phyloP scores from a whole-genome alignment of 306 rosid species.

The Castanea mollissima region DNA sequence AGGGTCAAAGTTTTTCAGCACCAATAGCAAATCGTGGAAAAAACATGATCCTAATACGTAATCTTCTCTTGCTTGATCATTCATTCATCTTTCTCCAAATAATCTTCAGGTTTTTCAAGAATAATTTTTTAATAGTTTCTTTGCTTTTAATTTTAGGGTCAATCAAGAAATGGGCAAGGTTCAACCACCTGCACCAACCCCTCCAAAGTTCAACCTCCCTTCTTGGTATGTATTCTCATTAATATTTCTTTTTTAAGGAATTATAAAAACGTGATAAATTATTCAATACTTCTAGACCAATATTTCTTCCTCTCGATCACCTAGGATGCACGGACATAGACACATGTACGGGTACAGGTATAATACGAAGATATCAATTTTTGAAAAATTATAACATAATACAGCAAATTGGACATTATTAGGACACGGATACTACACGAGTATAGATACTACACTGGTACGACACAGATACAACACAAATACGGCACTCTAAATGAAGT shows the following conservation, averaged over 20 bases:
- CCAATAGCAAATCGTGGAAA: slow-evolving; percentile 25
- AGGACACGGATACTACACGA: accelerated
- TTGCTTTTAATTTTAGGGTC: not conserved
- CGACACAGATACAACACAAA: accelerated
- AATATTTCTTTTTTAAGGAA: not conserved
- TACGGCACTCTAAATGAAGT: too few relatives aligned
- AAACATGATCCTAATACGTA: slow-evolving; percentile 30
- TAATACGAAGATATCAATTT: accelerated
- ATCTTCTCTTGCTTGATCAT: slow-evolving; percentile 4
- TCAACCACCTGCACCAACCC: slow-evolving; percentile 2
- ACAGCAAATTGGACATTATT: accelerated
- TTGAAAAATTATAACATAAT: too few relatives aligned
- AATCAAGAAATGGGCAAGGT: not conserved
- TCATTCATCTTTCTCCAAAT: not conserved
- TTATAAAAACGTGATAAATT: not conserved
- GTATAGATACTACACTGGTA: accelerated
- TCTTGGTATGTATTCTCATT: slow-evolving; percentile 16
- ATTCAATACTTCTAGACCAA: not conserved
- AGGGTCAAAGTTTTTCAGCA: slow-evolving; percentile 33
- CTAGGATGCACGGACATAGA: too few relatives aligned
- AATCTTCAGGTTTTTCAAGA: not conserved
- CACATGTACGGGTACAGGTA: accelerated
- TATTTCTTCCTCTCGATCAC: too few relatives aligned
- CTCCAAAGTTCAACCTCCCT: slow-evolving; percentile 4
- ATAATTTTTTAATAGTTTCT: not conserved